Conservation (phyloP, 2,329 filamentous ascomycete genomes). For the Pseudogymnoascus sp. region DNA sequence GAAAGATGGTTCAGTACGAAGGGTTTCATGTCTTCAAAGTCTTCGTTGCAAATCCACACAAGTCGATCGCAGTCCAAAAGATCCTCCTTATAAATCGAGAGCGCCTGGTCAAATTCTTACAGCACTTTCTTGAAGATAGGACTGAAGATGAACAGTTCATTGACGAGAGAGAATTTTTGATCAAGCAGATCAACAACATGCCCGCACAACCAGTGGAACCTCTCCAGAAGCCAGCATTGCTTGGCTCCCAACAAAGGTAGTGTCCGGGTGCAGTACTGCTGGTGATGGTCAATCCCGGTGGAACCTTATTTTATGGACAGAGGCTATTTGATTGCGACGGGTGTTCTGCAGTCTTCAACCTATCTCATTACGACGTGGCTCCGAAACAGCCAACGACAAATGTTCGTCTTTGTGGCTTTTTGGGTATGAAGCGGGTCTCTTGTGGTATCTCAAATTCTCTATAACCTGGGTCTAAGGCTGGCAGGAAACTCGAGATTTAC, state of each 20-base stretch:
- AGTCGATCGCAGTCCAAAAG: conserved; percentile 90
- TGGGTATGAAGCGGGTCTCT: background rate
- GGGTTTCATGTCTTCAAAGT: conserved; percentile 99
- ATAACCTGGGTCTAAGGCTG: background rate
- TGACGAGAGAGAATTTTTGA: conserved; percentile 93
- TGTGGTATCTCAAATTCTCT: background rate
- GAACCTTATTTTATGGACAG: background rate
- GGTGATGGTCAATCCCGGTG: background rate
- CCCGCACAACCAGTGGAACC: conserved; percentile 45
- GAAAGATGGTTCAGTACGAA: conserved; percentile 99
- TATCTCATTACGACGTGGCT: background rate
- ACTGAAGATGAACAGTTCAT: conserved; percentile 98
- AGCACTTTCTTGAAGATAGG: conserved; percentile 85
- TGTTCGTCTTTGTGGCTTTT: conserved; percentile 4
- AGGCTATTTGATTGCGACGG: background rate
- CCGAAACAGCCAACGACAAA: background rate
- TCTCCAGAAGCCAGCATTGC: conserved; percentile 28
- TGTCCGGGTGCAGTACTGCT: background rate
- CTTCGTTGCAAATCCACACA: conserved; percentile 97
- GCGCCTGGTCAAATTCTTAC: conserved; percentile 78
- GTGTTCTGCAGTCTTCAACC: background rate
- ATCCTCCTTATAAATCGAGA: conserved; percentile 96
- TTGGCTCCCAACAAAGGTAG: conserved; percentile 24
- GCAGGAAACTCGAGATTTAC: background rate
- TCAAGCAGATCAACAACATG: conserved; percentile 80